These are phyloP conservation scores for Jackrogersella multiformis DNA, from an alignment of 495 filamentous ascomycete genomes.

Conservation along the genomic window DNA sequence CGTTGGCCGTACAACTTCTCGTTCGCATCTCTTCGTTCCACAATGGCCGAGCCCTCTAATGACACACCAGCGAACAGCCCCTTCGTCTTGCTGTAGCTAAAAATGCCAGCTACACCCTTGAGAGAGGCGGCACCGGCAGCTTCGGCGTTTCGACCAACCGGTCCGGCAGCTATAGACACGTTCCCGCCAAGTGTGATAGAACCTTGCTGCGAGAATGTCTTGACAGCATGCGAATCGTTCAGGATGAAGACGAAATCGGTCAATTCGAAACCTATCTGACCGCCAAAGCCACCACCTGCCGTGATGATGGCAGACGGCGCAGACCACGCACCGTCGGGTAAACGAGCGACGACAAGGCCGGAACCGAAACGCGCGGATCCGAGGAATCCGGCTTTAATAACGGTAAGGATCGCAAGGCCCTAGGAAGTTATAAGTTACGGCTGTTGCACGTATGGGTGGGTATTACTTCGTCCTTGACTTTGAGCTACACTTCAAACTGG, in stretches of 20 bases:
- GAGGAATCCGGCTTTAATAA: conserved; percentile 95
- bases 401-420: conserved; percentile 94
- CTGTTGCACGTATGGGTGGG: conserved; percentile 3
- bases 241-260: conserved; percentile 99
- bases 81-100: conserved; percentile 97
- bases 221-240: conserved; percentile 90
- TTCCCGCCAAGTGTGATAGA: conserved; percentile 94
- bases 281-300: conserved; percentile 91
- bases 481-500: neutral
- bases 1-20: conserved; percentile 90
- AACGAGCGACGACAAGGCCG: conserved; percentile 90
- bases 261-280: conserved; percentile 96
- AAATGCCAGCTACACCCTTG: conserved; percentile 88
- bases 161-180: conserved; percentile 93
- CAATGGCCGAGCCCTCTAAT: conserved; percentile 87
- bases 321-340: conserved; percentile 92
- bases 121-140: conserved; percentile 93
- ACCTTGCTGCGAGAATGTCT: conserved; percentile 92
- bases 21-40: conserved; percentile 95
- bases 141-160: conserved; percentile 93
- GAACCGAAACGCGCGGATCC: conserved; percentile 92
- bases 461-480: neutral
- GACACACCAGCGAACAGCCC: conserved; percentile 96
- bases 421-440: conserved; percentile 47
- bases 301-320: conserved; percentile 92